A percentile compares a stretch with the other conserved stretches of the same genome.
phyloP scores from a whole-genome alignment of 345 rosid genomes.

The Geranium brycei region DNA sequence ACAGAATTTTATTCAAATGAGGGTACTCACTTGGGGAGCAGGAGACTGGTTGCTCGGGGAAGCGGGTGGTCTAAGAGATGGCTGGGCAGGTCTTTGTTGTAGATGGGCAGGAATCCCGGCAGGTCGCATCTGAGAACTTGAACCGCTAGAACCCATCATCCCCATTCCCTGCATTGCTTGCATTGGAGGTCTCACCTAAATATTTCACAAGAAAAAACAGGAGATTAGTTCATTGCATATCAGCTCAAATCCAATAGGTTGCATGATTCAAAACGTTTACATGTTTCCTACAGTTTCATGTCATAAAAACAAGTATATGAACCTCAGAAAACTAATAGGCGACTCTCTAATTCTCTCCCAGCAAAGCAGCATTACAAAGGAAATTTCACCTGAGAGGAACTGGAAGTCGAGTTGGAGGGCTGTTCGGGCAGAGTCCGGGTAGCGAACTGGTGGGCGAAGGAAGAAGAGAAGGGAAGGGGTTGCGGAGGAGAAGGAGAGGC shows the following conservation, averaged over 20 bases:
- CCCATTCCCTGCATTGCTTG: slow-evolving; percentile 24
- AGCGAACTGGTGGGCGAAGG: slow-evolving; percentile 54
- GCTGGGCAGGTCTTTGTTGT: slow-evolving; percentile 59
- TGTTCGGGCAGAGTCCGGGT: slow-evolving; percentile 44
- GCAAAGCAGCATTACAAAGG: neutral
- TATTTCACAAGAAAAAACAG: neutral
- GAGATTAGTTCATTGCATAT: no score
- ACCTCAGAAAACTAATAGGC: no score
- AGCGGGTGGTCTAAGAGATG: slow-evolving; percentile 46
- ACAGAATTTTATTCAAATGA: neutral
- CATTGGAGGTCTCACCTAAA: slow-evolving; percentile 40
- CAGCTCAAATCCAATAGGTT: no score
- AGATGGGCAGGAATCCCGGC: slow-evolving; percentile 53
- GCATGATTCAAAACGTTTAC: no score
- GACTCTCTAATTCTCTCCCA: neutral
- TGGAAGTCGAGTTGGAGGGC: slow-evolving; percentile 29
- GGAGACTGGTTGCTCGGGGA: slow-evolving; percentile 45
- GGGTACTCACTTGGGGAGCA: slow-evolving; percentile 45
- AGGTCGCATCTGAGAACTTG: slow-evolving; percentile 56
- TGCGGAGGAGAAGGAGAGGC: slow-evolving; percentile 28
- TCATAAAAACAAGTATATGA: no score
- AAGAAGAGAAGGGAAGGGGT: slow-evolving; percentile 41
- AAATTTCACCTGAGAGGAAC: neutral
- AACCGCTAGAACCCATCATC: slow-evolving; percentile 47
- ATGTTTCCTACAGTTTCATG: no score